These are phyloP conservation scores for Sonneratia alba DNA, from an alignment of 345 rosid genomes.

Conservation along the genomic window DNA sequence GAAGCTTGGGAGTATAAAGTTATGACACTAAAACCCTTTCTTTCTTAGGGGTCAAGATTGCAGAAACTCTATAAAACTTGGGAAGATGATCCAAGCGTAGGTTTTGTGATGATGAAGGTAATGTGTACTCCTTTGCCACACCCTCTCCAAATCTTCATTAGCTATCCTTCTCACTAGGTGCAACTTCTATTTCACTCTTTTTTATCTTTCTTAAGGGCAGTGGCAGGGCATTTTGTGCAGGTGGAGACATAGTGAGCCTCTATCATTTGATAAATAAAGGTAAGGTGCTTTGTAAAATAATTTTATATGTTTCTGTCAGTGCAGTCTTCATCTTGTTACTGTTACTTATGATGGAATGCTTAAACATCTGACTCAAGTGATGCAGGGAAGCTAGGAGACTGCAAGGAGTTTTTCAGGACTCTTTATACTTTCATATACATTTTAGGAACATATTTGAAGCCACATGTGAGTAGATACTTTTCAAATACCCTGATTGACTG, in stretches of 20 bases:
- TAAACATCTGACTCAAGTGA: background rate
- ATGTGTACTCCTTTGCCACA: background rate
- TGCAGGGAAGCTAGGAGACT: slow-evolving; percentile 44
- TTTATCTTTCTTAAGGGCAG: slow-evolving; percentile 52
- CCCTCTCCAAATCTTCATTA: background rate
- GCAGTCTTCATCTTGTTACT: background rate
- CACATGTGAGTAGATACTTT: slow-evolving; percentile 39
- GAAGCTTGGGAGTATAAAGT: background rate
- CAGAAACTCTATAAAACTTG: slow-evolving; percentile 61
- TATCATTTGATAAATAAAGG: slow-evolving; percentile 61
- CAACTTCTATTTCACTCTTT: slow-evolving; percentile 8
- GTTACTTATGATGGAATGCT: background rate
- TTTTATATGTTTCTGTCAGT: background rate
- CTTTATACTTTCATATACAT: slow-evolving; percentile 42
- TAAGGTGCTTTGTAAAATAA: slow-evolving; percentile 10
- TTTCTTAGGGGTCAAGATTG: slow-evolving; percentile 44
- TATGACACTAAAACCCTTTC: background rate
- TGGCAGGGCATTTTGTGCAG: slow-evolving; percentile 95
- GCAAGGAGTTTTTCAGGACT: slow-evolving; percentile 42
- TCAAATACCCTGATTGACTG: background rate
- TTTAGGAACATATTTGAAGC: slow-evolving; percentile 65
- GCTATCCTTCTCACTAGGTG: background rate
- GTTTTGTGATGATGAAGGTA: slow-evolving; percentile 79
- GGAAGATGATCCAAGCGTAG: slow-evolving; percentile 76
- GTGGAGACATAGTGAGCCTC: slow-evolving; percentile 72